A percentile compares a stretch with the other conserved stretches of the same genome.
Evolutionary conservation across 345 rosid genomes (phyloP).

Genomic region (Populus alba): DNA sequence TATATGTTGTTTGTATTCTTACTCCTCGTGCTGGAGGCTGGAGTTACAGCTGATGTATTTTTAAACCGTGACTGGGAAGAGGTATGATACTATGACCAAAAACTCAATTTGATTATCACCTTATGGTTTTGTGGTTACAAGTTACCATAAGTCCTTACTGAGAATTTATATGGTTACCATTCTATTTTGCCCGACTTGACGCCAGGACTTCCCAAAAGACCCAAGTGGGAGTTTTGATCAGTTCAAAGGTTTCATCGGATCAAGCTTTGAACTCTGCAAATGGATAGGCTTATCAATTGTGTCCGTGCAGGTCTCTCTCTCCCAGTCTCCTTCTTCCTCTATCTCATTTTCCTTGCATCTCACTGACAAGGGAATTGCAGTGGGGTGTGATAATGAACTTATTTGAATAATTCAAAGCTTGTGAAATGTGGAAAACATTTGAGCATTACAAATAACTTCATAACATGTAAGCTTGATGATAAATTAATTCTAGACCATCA

Average conservation of each 20-base stretch:
- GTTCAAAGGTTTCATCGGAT: slow-evolving; percentile 61
- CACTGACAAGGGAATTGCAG: background rate
- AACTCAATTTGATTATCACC: background rate
- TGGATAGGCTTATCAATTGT: slow-evolving; percentile 81
- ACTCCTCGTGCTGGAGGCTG: slow-evolving; percentile 75
- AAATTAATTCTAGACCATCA: background rate
- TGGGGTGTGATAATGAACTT: background rate
- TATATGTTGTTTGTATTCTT: slow-evolving; percentile 69
- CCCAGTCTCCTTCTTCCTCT: slow-evolving; percentile 2
- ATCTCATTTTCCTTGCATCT: background rate
- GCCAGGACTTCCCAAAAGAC: slow-evolving; percentile 85
- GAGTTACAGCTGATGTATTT: slow-evolving; percentile 65
- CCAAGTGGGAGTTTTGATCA: slow-evolving; percentile 65
- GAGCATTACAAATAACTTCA: background rate
- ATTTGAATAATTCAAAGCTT: too few relatives aligned
- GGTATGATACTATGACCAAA: slow-evolving; percentile 36
- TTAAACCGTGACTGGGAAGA: slow-evolving; percentile 76
- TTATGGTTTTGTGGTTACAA: background rate
- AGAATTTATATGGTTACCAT: background rate
- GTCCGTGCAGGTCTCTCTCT: slow-evolving; percentile 54
- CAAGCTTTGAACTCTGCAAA: slow-evolving; percentile 73
- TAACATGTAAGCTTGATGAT: background rate
- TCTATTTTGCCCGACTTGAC: slow-evolving; percentile 13
- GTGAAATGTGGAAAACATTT: background rate
- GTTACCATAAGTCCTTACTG: background rate